A percentile compares a stretch with the other conserved stretches of the same genome.
phyloP scores from a whole-genome alignment of 1,284 basidiomycete genomes.

The Ceraceosorus guamensis region DNA sequence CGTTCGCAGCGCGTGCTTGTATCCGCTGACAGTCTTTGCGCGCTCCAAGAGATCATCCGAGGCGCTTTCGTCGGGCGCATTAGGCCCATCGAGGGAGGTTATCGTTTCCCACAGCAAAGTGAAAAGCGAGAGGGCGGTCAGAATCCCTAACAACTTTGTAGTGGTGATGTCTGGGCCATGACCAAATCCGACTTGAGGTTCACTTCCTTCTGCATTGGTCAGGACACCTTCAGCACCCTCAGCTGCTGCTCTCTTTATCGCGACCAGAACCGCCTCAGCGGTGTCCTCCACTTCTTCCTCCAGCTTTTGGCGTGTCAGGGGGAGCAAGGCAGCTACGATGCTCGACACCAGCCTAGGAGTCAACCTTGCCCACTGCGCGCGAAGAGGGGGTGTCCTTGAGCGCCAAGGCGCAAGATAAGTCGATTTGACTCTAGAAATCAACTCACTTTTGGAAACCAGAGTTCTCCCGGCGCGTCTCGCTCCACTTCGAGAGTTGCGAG shows the following conservation, averaged over 20 bases:
- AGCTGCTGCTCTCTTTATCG: not conserved
- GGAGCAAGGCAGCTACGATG: slow-evolving; percentile 25
- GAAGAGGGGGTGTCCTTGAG: not conserved
- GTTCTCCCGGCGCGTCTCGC: slow-evolving; percentile 22
- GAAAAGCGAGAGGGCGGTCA: slow-evolving; percentile 14
- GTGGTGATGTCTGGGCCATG: slow-evolving; percentile 8
- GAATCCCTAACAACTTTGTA: slow-evolving; percentile 19
- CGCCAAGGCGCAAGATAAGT: not conserved
- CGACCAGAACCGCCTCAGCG: not conserved
- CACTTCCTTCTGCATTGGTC: not conserved
- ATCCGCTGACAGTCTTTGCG: slow-evolving; percentile 1
- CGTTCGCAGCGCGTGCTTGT: not conserved
- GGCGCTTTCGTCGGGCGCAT: slow-evolving; percentile 13
- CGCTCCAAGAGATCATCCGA: slow-evolving; percentile 12
- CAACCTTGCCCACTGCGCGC: slow-evolving; percentile 14
- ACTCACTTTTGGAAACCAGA: slow-evolving; percentile 19
- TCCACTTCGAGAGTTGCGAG: slow-evolving; percentile 31
- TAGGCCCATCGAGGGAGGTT: slow-evolving; percentile 30
- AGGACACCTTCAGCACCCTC: not conserved
- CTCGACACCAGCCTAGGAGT: slow-evolving; percentile 22
- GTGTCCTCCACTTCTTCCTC: not conserved
- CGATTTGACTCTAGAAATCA: not conserved
- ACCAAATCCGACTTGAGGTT: not conserved
- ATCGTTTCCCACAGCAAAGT: slow-evolving; percentile 30
- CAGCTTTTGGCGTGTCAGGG: slow-evolving; percentile 20